A percentile compares a stretch with the other conserved stretches of the same genome.
Evolutionary conservation across 768 basidiomycete species (phyloP).

Genomic region (Phaeotremella fagi): DNA sequence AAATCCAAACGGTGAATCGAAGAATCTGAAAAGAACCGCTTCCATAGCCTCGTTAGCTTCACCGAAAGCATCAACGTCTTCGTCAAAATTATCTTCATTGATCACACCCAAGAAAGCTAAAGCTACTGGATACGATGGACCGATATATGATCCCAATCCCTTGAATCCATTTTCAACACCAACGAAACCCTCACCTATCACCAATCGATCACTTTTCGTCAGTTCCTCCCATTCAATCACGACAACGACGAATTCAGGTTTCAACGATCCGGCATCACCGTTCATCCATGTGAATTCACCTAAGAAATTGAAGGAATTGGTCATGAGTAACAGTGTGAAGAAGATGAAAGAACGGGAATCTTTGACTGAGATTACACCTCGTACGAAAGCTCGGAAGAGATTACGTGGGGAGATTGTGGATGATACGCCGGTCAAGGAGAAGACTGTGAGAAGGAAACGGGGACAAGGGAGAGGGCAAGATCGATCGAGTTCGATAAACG

Average conservation of each 20-base stretch:
- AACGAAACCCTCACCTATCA: background rate
- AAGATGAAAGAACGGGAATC: constrained; percentile 21
- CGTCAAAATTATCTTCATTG: constrained; percentile 10
- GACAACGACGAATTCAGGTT: constrained; percentile 1
- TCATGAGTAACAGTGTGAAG: constrained; percentile 28
- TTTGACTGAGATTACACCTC: constrained; percentile 25
- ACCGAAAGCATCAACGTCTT: constrained; percentile 2
- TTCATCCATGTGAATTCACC: constrained; percentile 38
- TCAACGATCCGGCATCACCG: constrained; percentile 15
- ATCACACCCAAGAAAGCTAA: constrained; percentile 26
- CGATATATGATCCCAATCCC: constrained; percentile 37
- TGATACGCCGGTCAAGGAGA: constrained; percentile 37
- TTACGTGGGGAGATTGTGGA: constrained; percentile 34
- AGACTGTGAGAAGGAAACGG: constrained; percentile 3
- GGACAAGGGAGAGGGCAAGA: constrained; percentile 15
- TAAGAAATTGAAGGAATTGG: constrained; percentile 30
- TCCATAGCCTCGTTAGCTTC: constrained; percentile 15
- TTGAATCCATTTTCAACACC: constrained; percentile 34
- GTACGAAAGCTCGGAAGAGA: constrained; percentile 36
- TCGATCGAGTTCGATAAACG: background rate
- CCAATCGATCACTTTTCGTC: constrained; percentile 2
- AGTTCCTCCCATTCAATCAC: no score
- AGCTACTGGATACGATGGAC: constrained; percentile 25
- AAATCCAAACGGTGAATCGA: background rate
- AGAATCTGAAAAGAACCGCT: constrained; percentile 27